Evolutionary conservation across 257 asterid genomes (phyloP).

Genomic region (Gentiana straminea): DNA sequence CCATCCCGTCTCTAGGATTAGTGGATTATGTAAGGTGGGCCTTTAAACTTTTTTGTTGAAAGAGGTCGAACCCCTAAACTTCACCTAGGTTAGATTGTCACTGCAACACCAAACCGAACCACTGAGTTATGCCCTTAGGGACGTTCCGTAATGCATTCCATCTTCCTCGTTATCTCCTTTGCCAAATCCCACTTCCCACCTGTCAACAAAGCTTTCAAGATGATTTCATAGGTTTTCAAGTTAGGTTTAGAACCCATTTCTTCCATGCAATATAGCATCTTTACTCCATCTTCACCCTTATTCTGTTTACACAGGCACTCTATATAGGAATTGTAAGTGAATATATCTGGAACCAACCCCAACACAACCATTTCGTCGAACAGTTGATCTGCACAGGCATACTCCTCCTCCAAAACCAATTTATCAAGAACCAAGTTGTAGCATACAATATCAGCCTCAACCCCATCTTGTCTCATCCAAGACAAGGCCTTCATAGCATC

Average conservation of each 20-base stretch:
- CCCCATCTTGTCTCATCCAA: constrained; percentile 36
- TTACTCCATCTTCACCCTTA: constrained; percentile 43
- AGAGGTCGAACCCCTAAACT: too few species aligned
- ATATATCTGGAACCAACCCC: constrained; percentile 53
- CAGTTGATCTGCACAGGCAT: constrained; percentile 40
- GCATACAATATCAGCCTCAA: constrained; percentile 32
- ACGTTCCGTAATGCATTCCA: constrained; percentile 9
- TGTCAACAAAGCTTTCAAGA: constrained; percentile 25
- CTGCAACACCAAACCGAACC: too few species aligned
- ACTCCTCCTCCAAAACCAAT: constrained; percentile 29
- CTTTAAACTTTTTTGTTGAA: too few species aligned
- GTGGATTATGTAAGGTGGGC: too few species aligned
- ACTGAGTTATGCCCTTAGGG: too few species aligned
- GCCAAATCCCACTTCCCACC: constrained; percentile 28
- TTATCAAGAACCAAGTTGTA: constrained; percentile 53
- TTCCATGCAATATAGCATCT: constrained; percentile 42
- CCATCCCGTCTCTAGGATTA: too few species aligned
- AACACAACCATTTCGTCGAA: constrained; percentile 73
- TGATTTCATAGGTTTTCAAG: constrained; percentile 25
- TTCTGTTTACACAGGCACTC: constrained; percentile 47
- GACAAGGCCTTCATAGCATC: constrained; percentile 41
- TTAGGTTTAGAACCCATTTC: constrained; percentile 56
- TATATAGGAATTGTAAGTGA: constrained; percentile 50
- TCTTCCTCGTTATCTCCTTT: constrained; percentile 23
- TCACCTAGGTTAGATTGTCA: too few species aligned